These are phyloP conservation scores for Fomitopsis schrenkii DNA, from an alignment of 1,284 basidiomycete species.

Conservation along the genomic window DNA sequence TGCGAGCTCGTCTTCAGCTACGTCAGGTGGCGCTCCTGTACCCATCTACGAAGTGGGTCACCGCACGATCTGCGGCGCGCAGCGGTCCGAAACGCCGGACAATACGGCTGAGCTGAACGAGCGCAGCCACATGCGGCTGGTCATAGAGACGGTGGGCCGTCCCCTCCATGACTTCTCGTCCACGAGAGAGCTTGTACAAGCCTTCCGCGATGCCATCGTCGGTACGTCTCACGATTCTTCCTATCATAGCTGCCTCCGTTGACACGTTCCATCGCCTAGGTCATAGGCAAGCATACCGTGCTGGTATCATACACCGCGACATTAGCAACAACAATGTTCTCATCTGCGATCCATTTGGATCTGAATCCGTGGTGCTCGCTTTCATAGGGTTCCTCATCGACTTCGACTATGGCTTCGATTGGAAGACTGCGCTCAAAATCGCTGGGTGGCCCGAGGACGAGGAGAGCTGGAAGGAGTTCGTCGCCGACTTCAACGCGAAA, in stretches of 20 bases:
- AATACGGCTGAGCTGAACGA: not conserved
- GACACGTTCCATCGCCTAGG: not conserved
- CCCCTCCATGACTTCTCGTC: slow-evolving; percentile 7
- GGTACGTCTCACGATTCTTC: slow-evolving; percentile 1
- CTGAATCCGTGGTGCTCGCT: no score
- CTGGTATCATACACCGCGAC: slow-evolving; percentile 11
- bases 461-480: not conserved
- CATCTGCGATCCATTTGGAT: slow-evolving; percentile 3
- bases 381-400: slow-evolving; percentile 6
- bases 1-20: no score
- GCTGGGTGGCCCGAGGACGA: not conserved
- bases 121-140: slow-evolving; percentile 13
- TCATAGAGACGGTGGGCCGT: slow-evolving; percentile 8
- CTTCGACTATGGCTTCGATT: slow-evolving; percentile 10
- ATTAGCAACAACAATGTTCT: slow-evolving; percentile 12
- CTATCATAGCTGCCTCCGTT: not conserved
- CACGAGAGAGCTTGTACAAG: slow-evolving; percentile 12
- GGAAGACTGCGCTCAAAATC: slow-evolving; percentile 1
- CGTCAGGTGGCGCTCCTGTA: no score
- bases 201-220: slow-evolving; percentile 8
- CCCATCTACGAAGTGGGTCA: no score
- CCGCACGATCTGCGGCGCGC: not conserved
- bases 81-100: not conserved
- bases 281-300: not conserved
- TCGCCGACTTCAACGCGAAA: not conserved